Evolutionary conservation across 805 yeast species (phyloP).

Genomic region (Cyberlindnera euphorbiiphila): DNA sequence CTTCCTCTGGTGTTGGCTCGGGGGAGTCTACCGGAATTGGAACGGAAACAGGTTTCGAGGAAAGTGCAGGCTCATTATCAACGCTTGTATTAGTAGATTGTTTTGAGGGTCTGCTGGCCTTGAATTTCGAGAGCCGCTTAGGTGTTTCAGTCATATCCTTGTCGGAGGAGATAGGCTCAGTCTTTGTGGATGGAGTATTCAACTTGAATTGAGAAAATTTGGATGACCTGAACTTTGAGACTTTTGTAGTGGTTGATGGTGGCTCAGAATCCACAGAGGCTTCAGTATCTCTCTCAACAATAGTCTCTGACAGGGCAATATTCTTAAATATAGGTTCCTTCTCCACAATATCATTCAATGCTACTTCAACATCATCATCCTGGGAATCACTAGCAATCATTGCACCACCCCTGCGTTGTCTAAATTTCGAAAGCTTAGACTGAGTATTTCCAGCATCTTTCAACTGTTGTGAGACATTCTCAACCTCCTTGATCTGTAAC

Average conservation of each 20-base stretch:
- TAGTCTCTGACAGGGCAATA: neutral
- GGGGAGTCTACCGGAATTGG: constrained; percentile 5
- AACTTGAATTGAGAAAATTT: constrained; percentile 1
- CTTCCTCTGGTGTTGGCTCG: constrained; percentile 10
- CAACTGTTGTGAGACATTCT: constrained; percentile 48
- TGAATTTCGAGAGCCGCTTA: constrained; percentile 11
- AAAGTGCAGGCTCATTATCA: too few relatives aligned
- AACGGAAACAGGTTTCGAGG: constrained; percentile 2
- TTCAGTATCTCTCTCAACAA: constrained; percentile 8
- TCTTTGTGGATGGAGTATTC: constrained; percentile 1
- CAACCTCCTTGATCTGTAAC: constrained; percentile 57
- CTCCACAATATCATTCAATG: constrained; percentile 9
- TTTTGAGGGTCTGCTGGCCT: neutral
- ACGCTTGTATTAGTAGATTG: too few relatives aligned
- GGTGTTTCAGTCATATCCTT: constrained; percentile 1
- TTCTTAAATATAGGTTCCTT: constrained; percentile 6
- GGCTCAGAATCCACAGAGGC: too few relatives aligned
- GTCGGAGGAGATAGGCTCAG: neutral
- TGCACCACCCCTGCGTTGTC: constrained; percentile 3
- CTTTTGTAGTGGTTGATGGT: constrained; percentile 11
- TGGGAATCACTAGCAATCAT: neutral
- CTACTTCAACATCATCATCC: neutral
- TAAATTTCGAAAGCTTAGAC: constrained; percentile 22
- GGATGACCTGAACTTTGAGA: constrained; percentile 28
- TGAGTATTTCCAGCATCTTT: constrained; percentile 26